These are phyloP conservation scores for Sclerotinia spermophila DNA, from an alignment of 2,329 filamentous ascomycete genomes.

Conservation along the genomic window DNA sequence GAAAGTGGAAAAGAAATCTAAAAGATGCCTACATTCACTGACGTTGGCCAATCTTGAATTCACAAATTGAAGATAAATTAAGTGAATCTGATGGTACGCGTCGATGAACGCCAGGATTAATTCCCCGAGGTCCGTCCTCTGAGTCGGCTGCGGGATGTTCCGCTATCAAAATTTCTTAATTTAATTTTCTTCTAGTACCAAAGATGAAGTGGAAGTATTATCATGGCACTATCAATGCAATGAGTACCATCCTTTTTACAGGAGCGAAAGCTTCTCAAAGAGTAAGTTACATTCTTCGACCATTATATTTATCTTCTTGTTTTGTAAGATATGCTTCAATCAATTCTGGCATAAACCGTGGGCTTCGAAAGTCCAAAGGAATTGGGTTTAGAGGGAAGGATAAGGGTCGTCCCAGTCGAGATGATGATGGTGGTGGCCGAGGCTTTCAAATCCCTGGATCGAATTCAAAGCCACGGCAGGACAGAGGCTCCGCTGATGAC, in stretches of 20 bases:
- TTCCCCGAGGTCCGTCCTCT: neutral
- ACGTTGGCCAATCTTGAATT: neutral
- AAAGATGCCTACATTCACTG: neutral
- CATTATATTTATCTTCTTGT: slow-evolving; percentile 17
- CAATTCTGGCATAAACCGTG: slow-evolving; percentile 65
- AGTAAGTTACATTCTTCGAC: neutral
- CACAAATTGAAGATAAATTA: neutral
- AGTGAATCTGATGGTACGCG: neutral
- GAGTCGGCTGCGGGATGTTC: slow-evolving; percentile 4
- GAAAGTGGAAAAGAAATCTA: neutral
- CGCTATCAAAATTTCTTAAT: neutral
- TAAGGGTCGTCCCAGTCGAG: slow-evolving; percentile 10
- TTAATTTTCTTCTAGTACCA: neutral
- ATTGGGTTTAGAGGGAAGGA: slow-evolving; percentile 32
- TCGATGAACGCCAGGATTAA: slow-evolving; percentile 10
- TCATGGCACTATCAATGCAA: slow-evolving; percentile 22
- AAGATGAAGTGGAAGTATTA: neutral
- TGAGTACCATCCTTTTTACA: slow-evolving; percentile 27
- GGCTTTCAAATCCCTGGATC: slow-evolving; percentile 1
- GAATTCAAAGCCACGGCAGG: neutral
- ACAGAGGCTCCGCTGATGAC: neutral
- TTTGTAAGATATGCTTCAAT: slow-evolving; percentile 51
- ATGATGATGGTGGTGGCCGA: neutral
- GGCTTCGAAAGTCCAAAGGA: slow-evolving; percentile 52
- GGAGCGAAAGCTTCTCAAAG: slow-evolving; percentile 20